Evolutionary conservation across 2,329 filamentous ascomycete genomes (phyloP).

Genomic region (Alternaria consortialis): DNA sequence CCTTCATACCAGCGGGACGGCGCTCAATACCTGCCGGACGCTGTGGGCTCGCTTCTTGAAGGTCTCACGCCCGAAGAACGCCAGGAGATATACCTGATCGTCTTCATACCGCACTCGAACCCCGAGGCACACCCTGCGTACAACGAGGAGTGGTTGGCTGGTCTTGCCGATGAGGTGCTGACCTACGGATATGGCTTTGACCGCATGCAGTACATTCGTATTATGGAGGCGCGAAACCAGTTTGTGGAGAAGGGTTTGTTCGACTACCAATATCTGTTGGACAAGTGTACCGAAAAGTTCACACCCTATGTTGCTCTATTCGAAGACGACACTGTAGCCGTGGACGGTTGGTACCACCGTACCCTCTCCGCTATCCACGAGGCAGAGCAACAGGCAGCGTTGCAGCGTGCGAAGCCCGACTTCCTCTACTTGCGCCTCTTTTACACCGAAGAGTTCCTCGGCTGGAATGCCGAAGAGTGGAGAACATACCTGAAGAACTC

Average conservation of each 20-base stretch:
- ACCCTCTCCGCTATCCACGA: constrained; percentile 49
- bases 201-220: constrained; percentile 46
- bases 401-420: constrained; percentile 32
- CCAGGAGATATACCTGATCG: constrained; percentile 52
- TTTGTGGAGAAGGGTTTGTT: constrained; percentile 55
- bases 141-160: constrained; percentile 53
- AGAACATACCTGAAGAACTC: constrained; percentile 49
- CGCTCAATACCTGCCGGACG: constrained; percentile 53
- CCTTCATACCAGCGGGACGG: constrained; percentile 54
- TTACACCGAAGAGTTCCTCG: constrained; percentile 57
- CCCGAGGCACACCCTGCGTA: constrained; percentile 54
- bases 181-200: constrained; percentile 51
- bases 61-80: constrained; percentile 55
- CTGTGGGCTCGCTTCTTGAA: constrained; percentile 56
- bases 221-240: constrained; percentile 40
- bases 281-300: constrained; percentile 50
- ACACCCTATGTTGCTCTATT: constrained; percentile 56
- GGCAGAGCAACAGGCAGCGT: constrained; percentile 43
- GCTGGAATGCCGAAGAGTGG: constrained; percentile 58
- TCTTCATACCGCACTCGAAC: constrained; percentile 57
- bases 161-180: constrained; percentile 54
- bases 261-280: constrained; percentile 56
- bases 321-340: constrained; percentile 59
- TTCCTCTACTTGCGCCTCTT: constrained; percentile 59
- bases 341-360: constrained; percentile 59